These are phyloP conservation scores for Fusarium pilosicola DNA, from an alignment of 2,329 filamentous ascomycete species.

Conservation along the genomic window DNA sequence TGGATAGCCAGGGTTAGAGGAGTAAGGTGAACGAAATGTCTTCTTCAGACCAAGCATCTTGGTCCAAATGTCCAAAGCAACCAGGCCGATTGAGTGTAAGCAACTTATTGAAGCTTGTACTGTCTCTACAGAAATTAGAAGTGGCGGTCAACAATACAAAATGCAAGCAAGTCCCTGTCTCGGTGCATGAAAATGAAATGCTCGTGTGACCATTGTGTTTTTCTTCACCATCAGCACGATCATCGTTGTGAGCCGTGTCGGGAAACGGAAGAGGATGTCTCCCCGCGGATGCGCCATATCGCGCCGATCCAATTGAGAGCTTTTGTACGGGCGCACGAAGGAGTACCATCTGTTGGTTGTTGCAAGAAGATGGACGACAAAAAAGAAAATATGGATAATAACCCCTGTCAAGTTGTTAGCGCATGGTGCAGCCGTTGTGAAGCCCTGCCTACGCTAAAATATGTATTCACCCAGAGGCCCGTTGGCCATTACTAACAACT, in stretches of 20 bases:
- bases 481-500: background rate
- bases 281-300: background rate
- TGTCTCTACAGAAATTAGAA: background rate
- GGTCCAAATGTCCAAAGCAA: background rate
- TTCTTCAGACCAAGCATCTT: background rate
- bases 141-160: background rate
- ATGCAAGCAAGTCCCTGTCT: background rate
- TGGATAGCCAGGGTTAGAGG: accelerated
- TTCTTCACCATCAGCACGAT: background rate
- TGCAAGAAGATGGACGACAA: background rate
- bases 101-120: background rate
- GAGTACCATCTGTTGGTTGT: background rate
- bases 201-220: accelerated
- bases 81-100: background rate
- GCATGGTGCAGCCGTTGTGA: background rate
- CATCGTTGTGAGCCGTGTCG: background rate
- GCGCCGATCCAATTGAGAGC: background rate
- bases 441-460: background rate
- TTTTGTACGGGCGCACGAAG: too few species aligned
- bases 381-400: background rate
- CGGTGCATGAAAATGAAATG: background rate
- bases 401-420: background rate
- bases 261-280: background rate
- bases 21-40: background rate
- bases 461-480: background rate